Evolutionary conservation across 306 rosid species (phyloP), one percentile per base, ranked within the genome.

Genomic region (Prosopis cineraria): DNA sequence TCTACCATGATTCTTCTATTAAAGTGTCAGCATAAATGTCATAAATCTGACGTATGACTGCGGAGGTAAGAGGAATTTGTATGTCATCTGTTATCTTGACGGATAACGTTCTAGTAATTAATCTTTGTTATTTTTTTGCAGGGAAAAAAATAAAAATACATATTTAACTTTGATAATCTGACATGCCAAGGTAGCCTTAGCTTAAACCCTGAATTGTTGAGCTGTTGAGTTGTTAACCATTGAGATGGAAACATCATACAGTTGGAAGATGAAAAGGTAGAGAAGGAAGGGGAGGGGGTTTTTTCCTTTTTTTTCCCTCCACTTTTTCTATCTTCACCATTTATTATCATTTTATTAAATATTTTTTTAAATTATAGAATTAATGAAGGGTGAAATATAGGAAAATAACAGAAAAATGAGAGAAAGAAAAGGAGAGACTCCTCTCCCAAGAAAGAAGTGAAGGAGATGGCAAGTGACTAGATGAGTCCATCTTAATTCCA

Each of bases 401-500:
- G n/a, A n/a, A n/a, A n/a, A n/a, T n/a, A n/a, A n/a, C n/a, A n/a
- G n/a, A n/a, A n/a, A n/a, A n/a, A n/a, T n/a, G n/a, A n/a, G n/a
- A n/a, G n/a, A n/a, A n/a, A n/a, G n/a, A n/a, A n/a, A n/a, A n/a
- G n/a, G n/a, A n/a, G n/a, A n/a, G n/a, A n/a, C n/a, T n/a, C n/a
- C n/a, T n/a, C n/a, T n/a, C n/a, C n/a, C n/a, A n/a, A n/a, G n/a
- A n/a, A n/a, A n/a, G n/a, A n/a, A n/a, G 53, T 82, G 36, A 63
- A 17, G 37, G 10, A 19, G 27, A 34, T 64, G 45, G 45, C 0
- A 19, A 34, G 70, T 64, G 70, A 10, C 44, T 37, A 73, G 64
- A 81, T 7, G 59, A 31, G 48, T 34, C 52, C 27, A 80, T 75
- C 72, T 41, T 22, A 68, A 40, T 24, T 58, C 43, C 69, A 48